Percentiles rank a stretch among this genome's conserved stretches.
phyloP scores from a whole-genome alignment of 345 rosid genomes.

The Moricandia arvensis region DNA sequence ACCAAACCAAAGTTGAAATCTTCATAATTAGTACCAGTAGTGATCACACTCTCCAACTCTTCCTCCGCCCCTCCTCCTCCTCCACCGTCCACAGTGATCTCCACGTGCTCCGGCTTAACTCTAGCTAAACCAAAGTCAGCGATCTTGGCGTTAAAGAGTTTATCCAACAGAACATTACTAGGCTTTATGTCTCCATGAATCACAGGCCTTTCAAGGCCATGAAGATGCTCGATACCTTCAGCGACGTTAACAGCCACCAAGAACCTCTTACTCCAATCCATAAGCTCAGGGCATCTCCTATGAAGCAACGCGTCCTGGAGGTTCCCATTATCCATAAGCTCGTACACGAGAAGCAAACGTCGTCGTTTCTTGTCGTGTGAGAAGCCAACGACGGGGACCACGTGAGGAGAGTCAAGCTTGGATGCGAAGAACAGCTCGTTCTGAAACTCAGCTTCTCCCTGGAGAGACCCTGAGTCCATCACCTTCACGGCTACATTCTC shows the following conservation, averaged over 20 bases:
- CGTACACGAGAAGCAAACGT: conserved; percentile 68
- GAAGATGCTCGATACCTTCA: conserved; percentile 71
- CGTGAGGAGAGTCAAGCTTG: conserved; percentile 56
- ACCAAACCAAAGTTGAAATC: background rate
- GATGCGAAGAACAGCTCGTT: conserved; percentile 89
- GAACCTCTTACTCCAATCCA: conserved; percentile 66
- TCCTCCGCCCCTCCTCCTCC: conserved; percentile 30
- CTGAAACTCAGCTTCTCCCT: conserved; percentile 93
- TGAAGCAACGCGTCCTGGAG: conserved; percentile 84
- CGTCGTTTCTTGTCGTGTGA: conserved; percentile 68
- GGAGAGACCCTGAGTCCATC: conserved; percentile 92
- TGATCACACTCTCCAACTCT: conserved; percentile 70
- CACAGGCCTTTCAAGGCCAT: conserved; percentile 68
- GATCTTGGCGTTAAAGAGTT: conserved; percentile 62
- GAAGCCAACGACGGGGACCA: conserved; percentile 77
- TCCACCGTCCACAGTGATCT: conserved; percentile 34
- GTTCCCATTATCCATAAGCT: conserved; percentile 83
- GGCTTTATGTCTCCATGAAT: conserved; percentile 96
- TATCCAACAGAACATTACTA: conserved; percentile 76
- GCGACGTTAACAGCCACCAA: conserved; percentile 62
- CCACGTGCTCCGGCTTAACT: conserved; percentile 51
- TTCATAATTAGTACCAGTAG: conserved; percentile 46
- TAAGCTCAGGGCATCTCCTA: conserved; percentile 64
- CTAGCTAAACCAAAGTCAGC: conserved; percentile 92
- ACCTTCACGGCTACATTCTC: conserved; percentile 73